Evolutionary conservation across 306 rosid genomes (phyloP), one percentile per base, ranked within the genome.

Genomic region (Sicyos edulis): DNA sequence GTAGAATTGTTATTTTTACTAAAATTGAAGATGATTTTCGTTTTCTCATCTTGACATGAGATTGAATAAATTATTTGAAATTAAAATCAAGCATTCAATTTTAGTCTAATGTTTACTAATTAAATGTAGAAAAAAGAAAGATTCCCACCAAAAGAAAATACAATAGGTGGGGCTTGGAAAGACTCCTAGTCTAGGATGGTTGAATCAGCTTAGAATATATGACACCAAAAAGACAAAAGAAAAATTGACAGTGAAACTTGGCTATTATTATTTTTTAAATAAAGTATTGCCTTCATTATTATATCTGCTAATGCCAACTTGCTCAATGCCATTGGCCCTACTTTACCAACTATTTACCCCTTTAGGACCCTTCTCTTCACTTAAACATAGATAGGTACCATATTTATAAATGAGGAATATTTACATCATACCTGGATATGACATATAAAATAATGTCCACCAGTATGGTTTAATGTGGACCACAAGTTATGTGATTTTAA

Each of bases 181-280:
- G 10, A n/a, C 10, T n/a, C 13, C 24, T 37, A 63, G 70, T 63
- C 70, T 34, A 34, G 69, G 50, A 62, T n/a, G 69, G 50, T 62
- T 34, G 50, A 64, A 64, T 40, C n/a, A n/a, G 9, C 52, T 37
- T 17, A 16, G 52, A 63, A 63, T 34, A 16, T 62, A 2, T 34
- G 24, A 34, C 24, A 5, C 24, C 0, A 2, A 10, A 61, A 24
- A 22, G 12, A 58, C n/a, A n/a, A 7, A 10, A 61, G 5, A 58
- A 24, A 58, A 15, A 3, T 19, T 29, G 66, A 15, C 12, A 60
- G 15, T 7, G 21, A 29, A 26, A 62, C 6, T 34, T 62, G 60
- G 68, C 22, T 62, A 13, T 21, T 34, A 6, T 32, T 2, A 58
- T 34, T 6, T 14, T 62, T 15, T 29, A 32, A 62, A 34, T 62